Evolutionary conservation across 768 basidiomycete species (phyloP), one percentile per base, ranked within the genome.

Genomic region (Hericium erinaceus): DNA sequence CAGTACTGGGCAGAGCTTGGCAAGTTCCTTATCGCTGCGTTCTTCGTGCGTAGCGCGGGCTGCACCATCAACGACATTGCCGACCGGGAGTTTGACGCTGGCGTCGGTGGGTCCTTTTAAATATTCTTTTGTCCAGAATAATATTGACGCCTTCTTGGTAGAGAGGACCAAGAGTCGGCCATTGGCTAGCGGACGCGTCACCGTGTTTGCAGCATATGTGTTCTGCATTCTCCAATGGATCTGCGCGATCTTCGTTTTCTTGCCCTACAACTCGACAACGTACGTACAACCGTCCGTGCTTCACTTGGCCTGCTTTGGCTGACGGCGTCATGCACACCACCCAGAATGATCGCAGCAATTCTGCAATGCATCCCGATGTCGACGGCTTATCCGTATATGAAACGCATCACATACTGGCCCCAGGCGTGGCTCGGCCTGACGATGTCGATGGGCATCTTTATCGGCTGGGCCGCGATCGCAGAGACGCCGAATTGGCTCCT

Each of bases 371-470:
- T 56, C 44, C 55, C 44, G 13, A 37, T 48, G 46, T 39, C 33
- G 7, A n/a, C 18, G 24, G 39, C 37, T 5, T 56, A 56, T 48
- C 55, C 55, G 12, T 39, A 46, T n/a, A 48, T 50, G 48, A 56
- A 56, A 48, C 44, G 55, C 28, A 38, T 48, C 22, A 56, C 55
- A 7, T 56, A 50, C 46, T 56, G 55, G 55, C 55, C 55, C 18
- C 55, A 56, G 26, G 55, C 55, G 3, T 56, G 55, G 55, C 48
- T 56, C 12, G 55, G 55, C 15, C 4, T 13, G 15, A 26, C 10
- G 4, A 26, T 22, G 44, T 16, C 24, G 6, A n/a, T 38, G 18
- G 44, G 39, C 20, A 50, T 38, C n/a, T 22, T 50, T 13, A 50
- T 22, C 16, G 28, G 18, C 18, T 44, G 39, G 55, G 39, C 16